Evolutionary conservation across 169 alveolate species (phyloP).

Genomic region (Eimeria maxima): DNA sequence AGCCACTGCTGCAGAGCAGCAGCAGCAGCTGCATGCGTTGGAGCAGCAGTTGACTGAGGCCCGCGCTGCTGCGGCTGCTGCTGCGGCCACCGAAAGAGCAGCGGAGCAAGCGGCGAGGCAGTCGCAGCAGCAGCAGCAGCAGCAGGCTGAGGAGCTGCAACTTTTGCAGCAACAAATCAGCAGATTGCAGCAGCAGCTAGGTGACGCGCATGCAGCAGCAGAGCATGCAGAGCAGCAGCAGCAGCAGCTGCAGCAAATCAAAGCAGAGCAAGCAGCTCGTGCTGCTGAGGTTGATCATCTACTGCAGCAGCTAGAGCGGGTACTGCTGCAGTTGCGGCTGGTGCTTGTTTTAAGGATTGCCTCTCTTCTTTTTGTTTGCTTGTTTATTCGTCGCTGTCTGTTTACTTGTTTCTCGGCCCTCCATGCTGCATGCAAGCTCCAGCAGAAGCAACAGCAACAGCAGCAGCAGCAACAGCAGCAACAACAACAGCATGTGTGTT

Average conservation of each 20-base stretch:
- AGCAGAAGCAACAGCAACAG: constrained; percentile 23
- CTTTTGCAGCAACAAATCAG: constrained; percentile 14
- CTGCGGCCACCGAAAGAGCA: background rate
- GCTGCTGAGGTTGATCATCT: constrained; percentile 44
- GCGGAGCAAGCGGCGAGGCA: constrained; percentile 16
- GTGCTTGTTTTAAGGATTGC: background rate
- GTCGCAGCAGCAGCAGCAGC: constrained; percentile 39
- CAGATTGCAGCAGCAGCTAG: constrained; percentile 20
- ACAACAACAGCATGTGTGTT: background rate
- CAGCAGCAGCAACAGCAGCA: constrained; percentile 26
- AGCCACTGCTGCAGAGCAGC: constrained; percentile 25
- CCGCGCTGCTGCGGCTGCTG: constrained; percentile 54
- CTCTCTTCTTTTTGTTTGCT: background rate
- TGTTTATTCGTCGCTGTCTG: too few species aligned
- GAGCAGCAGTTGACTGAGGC: background rate
- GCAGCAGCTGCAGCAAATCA: constrained; percentile 54
- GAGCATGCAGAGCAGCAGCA: constrained; percentile 10
- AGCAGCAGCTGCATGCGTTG: background rate
- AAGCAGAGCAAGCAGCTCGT: background rate
- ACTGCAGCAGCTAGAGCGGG: background rate
- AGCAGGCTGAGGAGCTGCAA: constrained; percentile 9
- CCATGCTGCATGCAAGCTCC: background rate
- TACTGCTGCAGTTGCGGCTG: background rate
- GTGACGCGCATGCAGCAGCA: constrained; percentile 7
- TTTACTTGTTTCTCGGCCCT: background rate